Conservation (phyloP, 495 filamentous ascomycete genomes). For the Trichoderma reesei region DNA sequence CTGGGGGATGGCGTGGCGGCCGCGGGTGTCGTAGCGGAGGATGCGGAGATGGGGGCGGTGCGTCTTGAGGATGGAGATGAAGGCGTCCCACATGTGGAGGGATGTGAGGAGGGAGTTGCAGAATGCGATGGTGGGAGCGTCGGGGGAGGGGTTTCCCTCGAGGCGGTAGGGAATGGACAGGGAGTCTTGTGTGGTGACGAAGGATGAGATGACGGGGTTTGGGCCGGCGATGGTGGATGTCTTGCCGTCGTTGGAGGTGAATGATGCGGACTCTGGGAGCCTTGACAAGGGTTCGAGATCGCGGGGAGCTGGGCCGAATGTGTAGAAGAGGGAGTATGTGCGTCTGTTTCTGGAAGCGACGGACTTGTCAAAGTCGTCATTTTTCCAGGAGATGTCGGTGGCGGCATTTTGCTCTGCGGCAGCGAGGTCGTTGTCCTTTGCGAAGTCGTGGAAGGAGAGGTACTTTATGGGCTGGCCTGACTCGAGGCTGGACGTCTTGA, state of each 20-base stretch:
- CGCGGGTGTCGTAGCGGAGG: constrained; percentile 61
- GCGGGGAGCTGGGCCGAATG: constrained; percentile 64
- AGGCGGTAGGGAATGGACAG: constrained; percentile 59
- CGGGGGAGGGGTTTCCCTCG: constrained; percentile 56
- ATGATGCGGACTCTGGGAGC: constrained; percentile 27
- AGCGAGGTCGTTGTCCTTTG: constrained; percentile 50
- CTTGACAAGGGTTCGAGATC: constrained; percentile 38
- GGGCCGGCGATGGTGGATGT: constrained; percentile 34
- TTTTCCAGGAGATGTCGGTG: constrained; percentile 45
- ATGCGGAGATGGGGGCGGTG: constrained; percentile 56
- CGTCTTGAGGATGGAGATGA: constrained; percentile 48
- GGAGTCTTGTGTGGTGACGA: constrained; percentile 56
- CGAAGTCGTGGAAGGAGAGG: constrained; percentile 62
- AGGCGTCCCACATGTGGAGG: constrained; percentile 66
- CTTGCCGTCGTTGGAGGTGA: constrained; percentile 43
- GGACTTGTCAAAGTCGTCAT: constrained; percentile 41
- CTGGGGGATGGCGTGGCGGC: constrained; percentile 42
- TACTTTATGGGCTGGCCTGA: constrained; percentile 37
- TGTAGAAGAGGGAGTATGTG: constrained; percentile 63
- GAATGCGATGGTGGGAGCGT: constrained; percentile 60
- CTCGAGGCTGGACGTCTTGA: constrained; percentile 48
- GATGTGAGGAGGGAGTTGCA: constrained; percentile 67
- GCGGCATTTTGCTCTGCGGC: constrained; percentile 54
- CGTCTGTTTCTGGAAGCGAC: constrained; percentile 47
- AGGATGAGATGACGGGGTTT: constrained; percentile 50